phyloP scores from a whole-genome alignment of 345 rosid species.

The Ailanthus altissimus region DNA sequence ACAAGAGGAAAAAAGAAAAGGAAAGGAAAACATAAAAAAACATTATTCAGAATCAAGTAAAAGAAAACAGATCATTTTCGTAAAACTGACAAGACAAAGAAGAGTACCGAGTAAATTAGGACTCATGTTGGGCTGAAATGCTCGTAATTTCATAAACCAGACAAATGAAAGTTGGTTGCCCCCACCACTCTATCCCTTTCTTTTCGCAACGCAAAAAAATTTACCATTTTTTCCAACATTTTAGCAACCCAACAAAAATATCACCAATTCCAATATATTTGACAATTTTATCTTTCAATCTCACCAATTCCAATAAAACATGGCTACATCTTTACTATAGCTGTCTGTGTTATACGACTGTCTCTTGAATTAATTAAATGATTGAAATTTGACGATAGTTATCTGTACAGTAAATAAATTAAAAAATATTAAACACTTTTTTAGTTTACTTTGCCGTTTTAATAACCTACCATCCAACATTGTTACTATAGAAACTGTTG shows the following conservation, averaged over 20 bases:
- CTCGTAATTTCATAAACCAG: neutral
- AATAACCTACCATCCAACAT: neutral
- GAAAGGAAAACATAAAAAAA: neutral
- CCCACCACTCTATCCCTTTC: neutral
- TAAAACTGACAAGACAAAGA: neutral
- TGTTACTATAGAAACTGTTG: neutral
- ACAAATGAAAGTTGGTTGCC: neutral
- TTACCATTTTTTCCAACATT: neutral
- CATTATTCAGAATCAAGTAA: neutral
- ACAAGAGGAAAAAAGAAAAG: too few relatives aligned
- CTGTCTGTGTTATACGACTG: too few relatives aligned
- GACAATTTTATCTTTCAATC: too few relatives aligned
- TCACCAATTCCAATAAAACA: neutral
- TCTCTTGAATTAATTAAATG: too few relatives aligned
- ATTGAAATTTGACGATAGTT: too few relatives aligned
- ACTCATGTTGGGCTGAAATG: neutral
- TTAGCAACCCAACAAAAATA: neutral
- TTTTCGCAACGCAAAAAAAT: neutral
- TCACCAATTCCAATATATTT: too few relatives aligned
- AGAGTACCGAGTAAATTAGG: too few relatives aligned
- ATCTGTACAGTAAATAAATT: too few relatives aligned
- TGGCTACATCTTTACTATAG: too few relatives aligned
- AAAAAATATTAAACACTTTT: too few relatives aligned
- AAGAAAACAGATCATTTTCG: neutral
- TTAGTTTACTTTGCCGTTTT: too few relatives aligned